Base-by-base conservation (phyloP, 108 stramenopile species). In the Thalassiosira profunda region DNA sequence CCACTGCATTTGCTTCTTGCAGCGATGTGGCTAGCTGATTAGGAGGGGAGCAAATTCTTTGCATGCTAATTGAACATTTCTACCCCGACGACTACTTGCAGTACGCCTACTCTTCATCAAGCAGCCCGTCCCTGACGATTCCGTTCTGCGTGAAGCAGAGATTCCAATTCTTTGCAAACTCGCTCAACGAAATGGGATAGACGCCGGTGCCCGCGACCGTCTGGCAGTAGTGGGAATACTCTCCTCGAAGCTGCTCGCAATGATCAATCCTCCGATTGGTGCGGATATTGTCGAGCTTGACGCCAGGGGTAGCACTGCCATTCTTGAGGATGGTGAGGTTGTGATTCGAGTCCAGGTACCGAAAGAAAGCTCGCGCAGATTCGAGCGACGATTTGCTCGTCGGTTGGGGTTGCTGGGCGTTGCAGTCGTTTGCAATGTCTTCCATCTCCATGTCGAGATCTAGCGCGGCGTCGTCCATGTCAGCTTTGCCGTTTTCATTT, bases 1-100 rank as follows among this genome's bases (percentile, higher is more conserved):
- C 91, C 91, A 9, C 51, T 92, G 38, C 85, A 92, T 55, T 40
- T 88, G 34, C 63, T 84, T 0, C 47, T 92, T 38, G 47, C 72
- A 24, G 44, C 81, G 24, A 47, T 89, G 34, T 81, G 84, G 59
- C 36, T 62, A n/a, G n/a, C n/a, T n/a, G n/a, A n/a, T n/a, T n/a
- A n/a, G n/a, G n/a, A n/a, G n/a, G n/a, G n/a, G n/a, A n/a, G n/a
- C n/a, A n/a, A n/a, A n/a, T n/a, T n/a, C n/a, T n/a, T n/a, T n/a
- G n/a, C n/a, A n/a, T n/a, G n/a, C n/a, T n/a, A n/a, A n/a, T n/a
- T n/a, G n/a, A n/a, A n/a, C n/a, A n/a, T n/a, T n/a, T n/a, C n/a
- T n/a, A n/a, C n/a, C n/a, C n/a, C n/a, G n/a, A n/a, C n/a, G n/a
- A n/a, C n/a, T n/a, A n/a, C n/a, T n/a, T n/a, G n/a, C n/a, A n/a